A percentile compares a stretch with the other conserved stretches of the same genome.
These are phyloP conservation scores for Plasmodium yoelii DNA, from an alignment of 169 alveolate genomes.

Conservation along the genomic window DNA sequence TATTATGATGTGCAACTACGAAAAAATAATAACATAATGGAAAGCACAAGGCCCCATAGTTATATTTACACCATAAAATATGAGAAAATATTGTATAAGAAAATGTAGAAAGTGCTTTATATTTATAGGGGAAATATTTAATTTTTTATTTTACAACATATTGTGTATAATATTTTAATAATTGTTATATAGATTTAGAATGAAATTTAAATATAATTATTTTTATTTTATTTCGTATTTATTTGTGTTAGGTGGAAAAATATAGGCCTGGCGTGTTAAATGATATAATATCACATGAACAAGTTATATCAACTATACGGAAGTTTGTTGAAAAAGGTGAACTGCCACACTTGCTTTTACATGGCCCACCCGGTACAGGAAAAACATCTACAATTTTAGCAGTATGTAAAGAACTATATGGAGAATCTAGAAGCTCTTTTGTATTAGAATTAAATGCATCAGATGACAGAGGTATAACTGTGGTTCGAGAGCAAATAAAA, in stretches of 20 bases:
- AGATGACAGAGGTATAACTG: slow-evolving; percentile 98
- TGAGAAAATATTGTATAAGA: no score
- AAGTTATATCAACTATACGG: slow-evolving; percentile 93
- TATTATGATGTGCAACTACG: neutral
- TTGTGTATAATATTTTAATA: no score
- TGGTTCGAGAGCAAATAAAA: slow-evolving; percentile 97
- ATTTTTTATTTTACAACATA: no score
- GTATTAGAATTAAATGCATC: slow-evolving; percentile 97
- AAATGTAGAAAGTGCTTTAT: no score
- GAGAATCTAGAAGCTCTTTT: slow-evolving; percentile 84
- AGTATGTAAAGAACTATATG: slow-evolving; percentile 94
- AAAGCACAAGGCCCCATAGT: no score
- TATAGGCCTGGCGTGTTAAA: slow-evolving; percentile 94
- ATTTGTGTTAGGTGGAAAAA: slow-evolving; percentile 92
- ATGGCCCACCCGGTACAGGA: slow-evolving; percentile 99
- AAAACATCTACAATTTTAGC: slow-evolving; percentile 96
- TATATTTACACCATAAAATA: no score
- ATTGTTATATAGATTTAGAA: no score
- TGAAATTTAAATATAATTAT: no score
- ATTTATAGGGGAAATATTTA: no score
- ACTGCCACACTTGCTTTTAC: slow-evolving; percentile 95
- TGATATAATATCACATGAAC: slow-evolving; percentile 96
- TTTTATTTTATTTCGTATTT: no score
- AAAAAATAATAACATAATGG: no score
- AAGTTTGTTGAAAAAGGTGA: slow-evolving; percentile 95